A percentile compares a stretch with the other conserved stretches of the same genome.
These are phyloP conservation scores for Hemileccinum impolitum DNA, from an alignment of 768 basidiomycete species.

Conservation along the genomic window DNA sequence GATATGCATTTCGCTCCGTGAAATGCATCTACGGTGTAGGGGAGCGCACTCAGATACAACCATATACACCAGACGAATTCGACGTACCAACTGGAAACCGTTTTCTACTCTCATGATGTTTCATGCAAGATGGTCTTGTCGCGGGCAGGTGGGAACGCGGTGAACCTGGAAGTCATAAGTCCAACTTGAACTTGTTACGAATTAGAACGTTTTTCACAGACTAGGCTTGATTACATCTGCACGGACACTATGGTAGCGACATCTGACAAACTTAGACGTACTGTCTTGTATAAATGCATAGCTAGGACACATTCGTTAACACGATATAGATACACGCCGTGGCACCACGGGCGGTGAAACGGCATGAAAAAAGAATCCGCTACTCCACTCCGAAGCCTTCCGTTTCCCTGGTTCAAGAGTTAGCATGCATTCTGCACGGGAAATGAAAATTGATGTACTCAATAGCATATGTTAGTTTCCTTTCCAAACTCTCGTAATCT, in stretches of 20 bases:
- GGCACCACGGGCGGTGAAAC: conserved; percentile 1
- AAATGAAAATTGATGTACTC: conserved; percentile 49
- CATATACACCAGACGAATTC: background rate
- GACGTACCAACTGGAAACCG: conserved; percentile 58
- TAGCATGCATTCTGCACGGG: conserved; percentile 1
- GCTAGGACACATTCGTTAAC: background rate
- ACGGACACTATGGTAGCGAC: background rate
- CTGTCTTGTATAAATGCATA: conserved; percentile 5
- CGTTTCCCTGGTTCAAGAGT: conserved; percentile 52
- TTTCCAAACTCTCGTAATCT: conserved; percentile 82
- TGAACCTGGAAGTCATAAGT: background rate
- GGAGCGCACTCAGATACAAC: background rate
- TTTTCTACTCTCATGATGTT: conserved; percentile 58
- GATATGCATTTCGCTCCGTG: conserved; percentile 57
- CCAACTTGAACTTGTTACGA: background rate
- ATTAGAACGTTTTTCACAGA: conserved; percentile 3
- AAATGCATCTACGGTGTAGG: conserved; percentile 42
- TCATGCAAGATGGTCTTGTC: background rate
- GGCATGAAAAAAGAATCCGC: conserved; percentile 4
- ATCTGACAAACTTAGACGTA: background rate
- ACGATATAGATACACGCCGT: conserved; percentile 15
- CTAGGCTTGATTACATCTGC: background rate
- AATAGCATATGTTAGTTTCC: conserved; percentile 79
- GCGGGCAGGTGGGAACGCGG: background rate
- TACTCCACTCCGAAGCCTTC: conserved; percentile 73